Base-by-base conservation (phyloP, 768 basidiomycete species). In the Inosperma sp. region DNA sequence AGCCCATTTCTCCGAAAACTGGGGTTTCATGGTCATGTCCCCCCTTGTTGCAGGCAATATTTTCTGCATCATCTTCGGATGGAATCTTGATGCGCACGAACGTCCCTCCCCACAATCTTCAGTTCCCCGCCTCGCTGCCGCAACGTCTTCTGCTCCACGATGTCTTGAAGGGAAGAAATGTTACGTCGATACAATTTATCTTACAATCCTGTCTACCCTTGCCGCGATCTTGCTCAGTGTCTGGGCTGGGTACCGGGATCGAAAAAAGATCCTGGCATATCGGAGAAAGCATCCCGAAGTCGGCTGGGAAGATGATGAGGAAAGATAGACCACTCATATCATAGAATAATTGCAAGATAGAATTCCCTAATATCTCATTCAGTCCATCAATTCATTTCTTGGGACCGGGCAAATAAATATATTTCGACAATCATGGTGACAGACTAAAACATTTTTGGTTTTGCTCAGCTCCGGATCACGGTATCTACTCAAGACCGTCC, bases 51-150 rank as follows among this genome's bases (percentile, higher is more conserved):
- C 85, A 3, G 86, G 86, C 0, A 94, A 93, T 67, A 39, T 93
- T 1, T 88, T 92, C 65, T 91, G 89, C n/a, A 57, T 94, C 45
- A 71, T 83, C 36, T 94, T 93, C 59, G 93, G 93, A 5, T 74
- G 72, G 41, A 86, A 89, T 57, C 76, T 93, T 25, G 93, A 95
- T 57, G 73, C 83, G 3, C 88, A 94, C 57, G 79, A 71, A 46
- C 57, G 52, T 7, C 44, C 52, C 12, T 39, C 53, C 35, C 31
- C 25, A 42, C 34, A 43, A 23, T 43, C 23, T 8, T 45, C 21
- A 7, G 16, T 19, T 40, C 30, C 27, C 30, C 14, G 30, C 56
- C 19, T 25, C 36, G 5, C 34, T 39, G 23, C 3, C 51, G 26
- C 17, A 13, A 3, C 44, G 9, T 23, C 31, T 44, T 25, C 42